These are phyloP conservation scores for Pythium brassicae DNA, from an alignment of 352 stramenopile species.

Conservation along the genomic window DNA sequence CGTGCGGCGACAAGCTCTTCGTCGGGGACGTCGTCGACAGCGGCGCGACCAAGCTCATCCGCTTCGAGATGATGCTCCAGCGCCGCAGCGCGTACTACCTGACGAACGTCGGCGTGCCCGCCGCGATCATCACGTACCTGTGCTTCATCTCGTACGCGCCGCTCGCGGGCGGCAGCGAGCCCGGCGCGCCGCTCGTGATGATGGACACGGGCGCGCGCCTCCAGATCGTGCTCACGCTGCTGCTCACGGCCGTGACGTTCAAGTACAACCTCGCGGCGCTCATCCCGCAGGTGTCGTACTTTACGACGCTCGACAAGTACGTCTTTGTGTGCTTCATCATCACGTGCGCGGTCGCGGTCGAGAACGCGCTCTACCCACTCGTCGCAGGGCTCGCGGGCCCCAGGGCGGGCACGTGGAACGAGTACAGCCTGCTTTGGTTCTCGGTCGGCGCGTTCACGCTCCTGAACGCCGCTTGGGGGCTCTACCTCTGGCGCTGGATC, in stretches of 20 bases:
- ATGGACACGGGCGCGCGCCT: conserved; percentile 27
- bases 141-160: conserved; percentile 31
- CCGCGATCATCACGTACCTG: conserved; percentile 35
- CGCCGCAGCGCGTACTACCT: conserved; percentile 29
- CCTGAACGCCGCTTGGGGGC: conserved; percentile 21
- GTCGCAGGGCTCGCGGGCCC: background rate
- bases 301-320: conserved; percentile 36
- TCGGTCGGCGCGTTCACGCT: conserved; percentile 22
- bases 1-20: conserved; percentile 29
- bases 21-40: conserved; percentile 21
- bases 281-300: conserved; percentile 36
- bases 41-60: conserved; percentile 17
- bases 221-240: conserved; percentile 27
- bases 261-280: conserved; percentile 28
- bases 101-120: conserved; percentile 28
- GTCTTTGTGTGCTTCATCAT: conserved; percentile 33
- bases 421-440: conserved; percentile 13
- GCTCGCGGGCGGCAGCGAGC: too few relatives aligned
- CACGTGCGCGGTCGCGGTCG: conserved; percentile 21
- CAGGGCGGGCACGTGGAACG: background rate
- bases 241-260: conserved; percentile 41
- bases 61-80: conserved; percentile 35
- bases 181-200: background rate
- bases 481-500: conserved; percentile 18
- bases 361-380: conserved; percentile 25